Base-by-base conservation (phyloP, 306 rosid genomes). In the Erythrophleum fordii region DNA sequence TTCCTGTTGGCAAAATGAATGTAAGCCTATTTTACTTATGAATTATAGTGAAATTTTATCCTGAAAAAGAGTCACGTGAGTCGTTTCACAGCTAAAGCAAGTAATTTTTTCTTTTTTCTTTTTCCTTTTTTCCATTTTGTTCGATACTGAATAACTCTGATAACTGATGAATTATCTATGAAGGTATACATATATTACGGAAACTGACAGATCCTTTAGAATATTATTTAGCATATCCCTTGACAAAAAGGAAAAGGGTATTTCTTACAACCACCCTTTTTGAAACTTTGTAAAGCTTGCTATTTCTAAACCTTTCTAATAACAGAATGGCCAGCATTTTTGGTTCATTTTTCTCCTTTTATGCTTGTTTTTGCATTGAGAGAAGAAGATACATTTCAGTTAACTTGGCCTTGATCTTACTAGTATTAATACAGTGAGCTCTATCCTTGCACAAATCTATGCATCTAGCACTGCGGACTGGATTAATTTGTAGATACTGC, bases 311-410 rank as follows among this genome's bases (percentile, higher is more conserved):
- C 6, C n/a, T 22, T 59, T 18, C 6, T 46, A 44, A 67, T 61
- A 61, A 34, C 37, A 28, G 46, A 61, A 49, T 29, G 8, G 34
- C 49, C 39, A 72, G 29, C 48, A 71, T 51, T 26, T 72, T 52
- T 49, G 39, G 41, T 22, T 34, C 53, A 31, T 37, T 45, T 60
- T 79, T 62, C 23, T 59, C 48, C 56, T 62, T 52, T 45, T 37
- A 52, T 64, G 75, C 69, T 81, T n/a, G 56, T 64, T 64, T 53
- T 73, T 65, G 17, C 52, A 28, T 41, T 59, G 34, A 59, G 28
- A 45, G 58, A 37, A 66, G 75, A 52, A 55, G 58, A n/a, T 2
- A 23, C 60, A 23, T 12, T 34, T 61, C 66, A n/a, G 58, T 28
- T 73, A 8, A 77, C 31, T 77, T 25, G 39, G 49, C 42, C 17